Percentiles rank a stretch among this genome's conserved stretches.
These are phyloP conservation scores for Lepidium campestre DNA, from an alignment of 441 rosid species.

Conservation along the genomic window DNA sequence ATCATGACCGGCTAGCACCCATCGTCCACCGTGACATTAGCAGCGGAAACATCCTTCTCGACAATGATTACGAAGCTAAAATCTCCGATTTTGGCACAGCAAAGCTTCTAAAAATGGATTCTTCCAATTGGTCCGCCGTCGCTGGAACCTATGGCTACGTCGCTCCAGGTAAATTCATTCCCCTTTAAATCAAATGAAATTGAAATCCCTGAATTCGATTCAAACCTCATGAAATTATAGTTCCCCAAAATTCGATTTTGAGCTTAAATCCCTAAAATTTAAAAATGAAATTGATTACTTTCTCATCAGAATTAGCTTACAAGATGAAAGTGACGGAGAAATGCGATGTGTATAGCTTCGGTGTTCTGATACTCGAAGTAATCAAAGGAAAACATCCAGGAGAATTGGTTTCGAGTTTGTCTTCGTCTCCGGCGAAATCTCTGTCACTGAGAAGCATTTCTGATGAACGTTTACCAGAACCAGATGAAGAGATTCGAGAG, in stretches of 20 bases:
- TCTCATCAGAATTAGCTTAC: constrained; percentile 12
- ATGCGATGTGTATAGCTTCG: constrained; percentile 25
- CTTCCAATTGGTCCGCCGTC: constrained; percentile 25
- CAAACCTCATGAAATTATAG: too few species aligned
- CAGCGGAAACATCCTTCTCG: constrained; percentile 28
- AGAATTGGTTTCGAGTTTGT: constrained; percentile 7
- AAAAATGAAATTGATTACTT: too few species aligned
- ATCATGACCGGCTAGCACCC: constrained; percentile 18
- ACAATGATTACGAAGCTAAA: constrained; percentile 19
- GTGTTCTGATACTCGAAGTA: constrained; percentile 22
- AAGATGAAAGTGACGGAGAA: constrained; percentile 13
- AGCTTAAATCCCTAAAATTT: too few species aligned
- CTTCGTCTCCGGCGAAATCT: neutral
- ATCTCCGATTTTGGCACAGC: constrained; percentile 32
- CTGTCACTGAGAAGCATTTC: constrained; percentile 2
- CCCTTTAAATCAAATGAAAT: too few species aligned
- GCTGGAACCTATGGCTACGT: constrained; percentile 33
- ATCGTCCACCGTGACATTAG: constrained; percentile 31
- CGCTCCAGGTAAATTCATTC: constrained; percentile 26
- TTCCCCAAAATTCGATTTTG: neutral
- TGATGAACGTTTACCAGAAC: constrained; percentile 24
- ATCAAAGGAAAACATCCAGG: constrained; percentile 19
- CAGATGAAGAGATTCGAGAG: constrained; percentile 10
- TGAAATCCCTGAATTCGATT: neutral
- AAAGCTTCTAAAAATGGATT: constrained; percentile 11